A percentile compares a stretch with the other conserved stretches of the same genome.
These are phyloP conservation scores for Corinectria fuckeliana DNA, from an alignment of 2,329 filamentous ascomycete species.

Conservation along the genomic window DNA sequence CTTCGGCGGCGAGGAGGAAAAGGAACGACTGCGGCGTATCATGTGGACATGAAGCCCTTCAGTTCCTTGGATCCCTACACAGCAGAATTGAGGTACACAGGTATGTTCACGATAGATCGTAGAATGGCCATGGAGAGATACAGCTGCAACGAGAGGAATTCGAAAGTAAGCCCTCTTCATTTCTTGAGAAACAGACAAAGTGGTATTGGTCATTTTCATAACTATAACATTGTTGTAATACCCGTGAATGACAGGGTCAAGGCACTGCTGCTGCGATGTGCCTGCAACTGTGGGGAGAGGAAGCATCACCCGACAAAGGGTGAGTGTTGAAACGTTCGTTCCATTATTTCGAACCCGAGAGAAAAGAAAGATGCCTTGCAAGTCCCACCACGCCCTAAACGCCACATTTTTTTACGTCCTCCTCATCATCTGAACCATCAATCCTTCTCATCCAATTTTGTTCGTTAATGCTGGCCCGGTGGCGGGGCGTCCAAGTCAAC, in stretches of 20 bases:
- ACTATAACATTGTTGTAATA: conserved; percentile 8
- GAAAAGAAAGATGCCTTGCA: conserved; percentile 8
- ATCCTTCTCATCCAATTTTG: conserved; percentile 7
- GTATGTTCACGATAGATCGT: neutral
- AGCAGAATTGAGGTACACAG: neutral
- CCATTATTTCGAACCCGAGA: conserved; percentile 9
- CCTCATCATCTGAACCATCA: conserved; percentile 5
- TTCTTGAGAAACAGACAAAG: neutral
- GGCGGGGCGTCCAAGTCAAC: conserved; percentile 64
- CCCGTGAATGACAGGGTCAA: conserved; percentile 6
- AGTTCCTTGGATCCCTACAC: neutral
- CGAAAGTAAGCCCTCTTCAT: neutral
- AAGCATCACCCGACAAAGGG: conserved; percentile 6
- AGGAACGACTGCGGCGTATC: conserved; percentile 57
- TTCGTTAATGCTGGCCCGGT: conserved; percentile 40
- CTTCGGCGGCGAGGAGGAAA: conserved; percentile 70
- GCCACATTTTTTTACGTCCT: conserved; percentile 16
- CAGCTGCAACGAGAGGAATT: neutral
- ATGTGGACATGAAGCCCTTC: conserved; percentile 51
- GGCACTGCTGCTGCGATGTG: conserved; percentile 4
- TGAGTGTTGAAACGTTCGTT: conserved; percentile 13
- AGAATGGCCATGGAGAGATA: neutral
- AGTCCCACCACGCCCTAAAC: conserved; percentile 15
- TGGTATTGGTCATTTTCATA: conserved; percentile 21
- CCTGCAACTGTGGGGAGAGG: conserved; percentile 18